phyloP scores from a whole-genome alignment of 768 basidiomycete species.

The Trametopsis cervina region DNA sequence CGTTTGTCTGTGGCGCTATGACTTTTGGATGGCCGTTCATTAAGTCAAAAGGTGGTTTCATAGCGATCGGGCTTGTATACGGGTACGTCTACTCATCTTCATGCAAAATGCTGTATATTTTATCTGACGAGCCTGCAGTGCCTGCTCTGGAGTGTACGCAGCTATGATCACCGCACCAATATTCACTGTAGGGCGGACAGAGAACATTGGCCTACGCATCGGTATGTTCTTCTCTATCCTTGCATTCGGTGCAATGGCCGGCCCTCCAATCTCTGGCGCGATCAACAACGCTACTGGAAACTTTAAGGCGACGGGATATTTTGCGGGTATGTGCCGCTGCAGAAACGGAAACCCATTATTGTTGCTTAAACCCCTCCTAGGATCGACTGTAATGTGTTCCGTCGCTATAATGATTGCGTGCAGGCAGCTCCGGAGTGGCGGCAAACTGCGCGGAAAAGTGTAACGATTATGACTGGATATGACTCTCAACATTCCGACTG shows the following conservation, averaged over 20 bases:
- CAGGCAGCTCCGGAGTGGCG: conserved; percentile 34
- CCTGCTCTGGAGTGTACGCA: conserved; percentile 57
- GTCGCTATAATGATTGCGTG: conserved; percentile 33
- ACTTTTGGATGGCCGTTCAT: conserved; percentile 72
- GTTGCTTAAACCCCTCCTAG: conserved; percentile 9
- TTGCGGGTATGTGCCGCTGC: conserved; percentile 30
- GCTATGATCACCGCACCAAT: conserved; percentile 50
- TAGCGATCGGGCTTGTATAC: conserved; percentile 53
- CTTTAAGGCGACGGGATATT: conserved; percentile 33
- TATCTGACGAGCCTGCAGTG: conserved; percentile 26
- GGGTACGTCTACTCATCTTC: conserved; percentile 36
- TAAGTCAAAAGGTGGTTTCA: conserved; percentile 33
- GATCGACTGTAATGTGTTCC: conserved; percentile 34
- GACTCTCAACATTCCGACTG: not conserved
- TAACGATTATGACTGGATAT: conserved; percentile 25
- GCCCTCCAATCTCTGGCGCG: conserved; percentile 70
- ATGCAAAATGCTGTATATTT: not conserved
- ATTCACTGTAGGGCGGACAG: conserved; percentile 50
- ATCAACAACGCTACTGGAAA: conserved; percentile 47
- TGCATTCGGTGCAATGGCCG: conserved; percentile 56
- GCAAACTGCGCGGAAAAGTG: conserved; percentile 31
- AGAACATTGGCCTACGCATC: conserved; percentile 56
- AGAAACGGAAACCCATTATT: conserved; percentile 21
- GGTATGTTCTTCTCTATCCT: conserved; percentile 60
- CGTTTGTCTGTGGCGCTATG: conserved; percentile 43